These are phyloP conservation scores for Alternaria brassicicola DNA, from an alignment of 2,329 filamentous ascomycete genomes.

Conservation along the genomic window DNA sequence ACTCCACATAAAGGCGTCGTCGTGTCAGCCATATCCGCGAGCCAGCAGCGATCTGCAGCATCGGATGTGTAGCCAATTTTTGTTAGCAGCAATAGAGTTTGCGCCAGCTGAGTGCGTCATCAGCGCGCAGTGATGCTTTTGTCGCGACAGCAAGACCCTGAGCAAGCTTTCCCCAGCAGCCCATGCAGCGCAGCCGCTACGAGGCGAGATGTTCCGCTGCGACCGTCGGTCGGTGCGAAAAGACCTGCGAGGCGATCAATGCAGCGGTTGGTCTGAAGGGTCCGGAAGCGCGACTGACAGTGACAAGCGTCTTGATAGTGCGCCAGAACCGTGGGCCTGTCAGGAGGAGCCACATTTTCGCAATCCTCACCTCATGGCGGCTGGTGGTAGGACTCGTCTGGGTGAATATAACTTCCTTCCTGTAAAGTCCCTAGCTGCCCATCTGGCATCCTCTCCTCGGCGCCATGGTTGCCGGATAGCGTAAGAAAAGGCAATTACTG, in stretches of 20 bases:
- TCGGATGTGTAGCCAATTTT: constrained; percentile 23
- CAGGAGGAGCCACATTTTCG: constrained; percentile 41
- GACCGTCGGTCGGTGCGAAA: constrained; percentile 22
- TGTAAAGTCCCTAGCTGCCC: not conserved
- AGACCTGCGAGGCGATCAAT: constrained; percentile 21
- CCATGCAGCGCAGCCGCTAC: constrained; percentile 15
- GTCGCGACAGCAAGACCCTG: constrained; percentile 22
- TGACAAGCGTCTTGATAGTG: constrained; percentile 35
- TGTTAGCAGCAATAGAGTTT: constrained; percentile 15
- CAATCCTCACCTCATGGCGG: constrained; percentile 25
- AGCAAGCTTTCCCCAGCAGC: constrained; percentile 25
- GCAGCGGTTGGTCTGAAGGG: constrained; percentile 31
- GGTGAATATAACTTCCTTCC: constrained; percentile 3
- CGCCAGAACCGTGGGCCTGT: constrained; percentile 40
- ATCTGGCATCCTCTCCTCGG: not conserved
- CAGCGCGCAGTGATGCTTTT: constrained; percentile 9
- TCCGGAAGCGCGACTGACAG: constrained; percentile 42
- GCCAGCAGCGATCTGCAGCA: constrained; percentile 39
- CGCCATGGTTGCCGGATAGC: constrained; percentile 11
- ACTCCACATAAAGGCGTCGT: constrained; percentile 22
- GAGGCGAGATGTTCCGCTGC: constrained; percentile 22
- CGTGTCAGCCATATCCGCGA: constrained; percentile 43
- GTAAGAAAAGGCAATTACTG: constrained; percentile 12
- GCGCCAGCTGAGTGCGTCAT: constrained; percentile 17
- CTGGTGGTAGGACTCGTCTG: constrained; percentile 14